Base-by-base conservation (phyloP, 768 basidiomycete genomes). In the Leucosporidium yakuticum region DNA sequence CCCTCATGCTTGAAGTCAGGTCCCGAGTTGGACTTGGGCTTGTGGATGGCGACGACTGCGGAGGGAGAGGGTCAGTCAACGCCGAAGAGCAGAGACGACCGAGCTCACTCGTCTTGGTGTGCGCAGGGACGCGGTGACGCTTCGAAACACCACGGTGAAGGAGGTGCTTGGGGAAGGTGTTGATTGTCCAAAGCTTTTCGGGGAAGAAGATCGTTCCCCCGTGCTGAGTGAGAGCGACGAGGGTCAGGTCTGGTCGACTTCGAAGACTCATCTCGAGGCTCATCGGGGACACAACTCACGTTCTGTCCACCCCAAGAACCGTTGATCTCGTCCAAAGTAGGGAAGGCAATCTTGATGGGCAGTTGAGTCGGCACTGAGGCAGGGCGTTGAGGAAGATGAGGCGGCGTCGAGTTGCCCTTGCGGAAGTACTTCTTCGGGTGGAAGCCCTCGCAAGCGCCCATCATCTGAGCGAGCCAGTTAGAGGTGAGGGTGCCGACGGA, bases 151-250 rank as follows among this genome's bases (percentile, higher is more conserved):
- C 66, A 6, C 27, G 34, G 36, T 60, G 60, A 20, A 73, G 63
- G 36, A 73, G 64, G 19, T 63, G 47, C 34, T 31, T 32, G 9
- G 63, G 66, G 50, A 65, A 68, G 17, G 9, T 54, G 9, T n/a
- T 25, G 11, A 5, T 21, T 7, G 49, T 39, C 69, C 66, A 70
- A 2, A 2, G 32, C 34, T 59, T 49, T 19, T 23, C 23, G 11
- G 50, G 36, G 62, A 60, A 73, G 62, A 70, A 73, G 25, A 70
- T 57, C 7, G 69, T 73, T 0, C 72, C 69, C 15, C 69, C 72
- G 49, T 50, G 54, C 69, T 65, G 60, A 2, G 6, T 7, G 14
- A 0, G 4, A 12, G 27, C 14, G 1, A 8, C 19, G 9, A 1
- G 4, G 23, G 15, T 63, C 29, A 63, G 62, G 11, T 4, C 19